Conservation (phyloP, 306 rosid species). For the Ochetophila trinervis region DNA sequence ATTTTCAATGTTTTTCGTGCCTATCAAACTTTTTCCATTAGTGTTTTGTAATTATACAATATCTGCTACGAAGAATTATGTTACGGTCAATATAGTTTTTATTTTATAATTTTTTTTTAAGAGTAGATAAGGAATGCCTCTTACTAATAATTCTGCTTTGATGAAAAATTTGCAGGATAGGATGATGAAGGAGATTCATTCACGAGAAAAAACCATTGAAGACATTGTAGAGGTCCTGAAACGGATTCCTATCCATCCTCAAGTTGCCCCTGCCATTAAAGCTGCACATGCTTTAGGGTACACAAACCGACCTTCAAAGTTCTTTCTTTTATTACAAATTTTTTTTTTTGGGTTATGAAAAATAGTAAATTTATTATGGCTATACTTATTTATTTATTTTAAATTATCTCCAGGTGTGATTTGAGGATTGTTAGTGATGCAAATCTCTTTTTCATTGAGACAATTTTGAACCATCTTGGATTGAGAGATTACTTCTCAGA, state of each 20-base stretch:
- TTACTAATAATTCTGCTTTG: background rate
- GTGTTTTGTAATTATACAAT: background rate
- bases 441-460: conserved; percentile 60
- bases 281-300: conserved; percentile 61
- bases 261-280: conserved; percentile 58
- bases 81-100: too few species aligned
- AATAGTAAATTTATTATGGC: background rate
- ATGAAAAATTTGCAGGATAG: conserved; percentile 44
- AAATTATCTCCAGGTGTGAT: conserved; percentile 41
- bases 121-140: too few species aligned
- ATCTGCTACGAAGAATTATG: too few species aligned
- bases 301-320: too few species aligned
- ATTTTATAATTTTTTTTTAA: background rate
- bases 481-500: conserved; percentile 59
- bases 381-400: conserved; percentile 1
- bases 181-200: conserved; percentile 73
- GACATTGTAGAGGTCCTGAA: conserved; percentile 49
- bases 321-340: background rate
- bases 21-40: background rate
- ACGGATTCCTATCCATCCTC: conserved; percentile 49
- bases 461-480: conserved; percentile 60
- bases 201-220: conserved; percentile 46
- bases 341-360: background rate
- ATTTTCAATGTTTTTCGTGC: background rate
- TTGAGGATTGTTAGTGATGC: conserved; percentile 79